These are phyloP conservation scores for Penicillium crustosum DNA, from an alignment of 2,329 filamentous ascomycete species.

Conservation along the genomic window DNA sequence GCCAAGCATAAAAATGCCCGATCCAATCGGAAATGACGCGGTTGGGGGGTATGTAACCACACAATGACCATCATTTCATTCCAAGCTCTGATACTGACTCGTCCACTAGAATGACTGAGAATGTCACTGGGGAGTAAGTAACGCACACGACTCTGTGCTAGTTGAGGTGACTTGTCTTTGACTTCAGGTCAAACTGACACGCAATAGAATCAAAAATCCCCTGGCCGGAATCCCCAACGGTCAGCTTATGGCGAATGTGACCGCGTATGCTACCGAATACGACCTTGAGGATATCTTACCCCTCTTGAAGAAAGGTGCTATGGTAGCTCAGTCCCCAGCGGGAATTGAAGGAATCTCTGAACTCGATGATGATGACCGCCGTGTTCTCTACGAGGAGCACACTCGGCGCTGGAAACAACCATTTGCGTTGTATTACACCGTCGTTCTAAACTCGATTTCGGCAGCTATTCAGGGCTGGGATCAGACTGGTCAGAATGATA, in stretches of 20 bases:
- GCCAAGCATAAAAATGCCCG: conserved; percentile 1
- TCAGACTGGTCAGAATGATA: conserved; percentile 38
- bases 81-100: background rate
- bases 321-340: conserved; percentile 69
- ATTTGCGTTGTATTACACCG: conserved; percentile 50
- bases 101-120: conserved; percentile 16
- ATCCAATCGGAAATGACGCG: background rate
- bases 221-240: conserved; percentile 15
- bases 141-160: background rate
- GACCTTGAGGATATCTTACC: conserved; percentile 57
- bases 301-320: conserved; percentile 53
- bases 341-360: conserved; percentile 63
- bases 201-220: conserved; percentile 20
- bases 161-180: background rate
- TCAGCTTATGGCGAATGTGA: conserved; percentile 16
- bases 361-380: conserved; percentile 54
- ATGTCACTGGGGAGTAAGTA: conserved; percentile 22
- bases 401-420: conserved; percentile 51
- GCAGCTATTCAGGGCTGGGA: conserved; percentile 55
- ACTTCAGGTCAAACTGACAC: background rate
- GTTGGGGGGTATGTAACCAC: conserved; percentile 11
- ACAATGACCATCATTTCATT: background rate
- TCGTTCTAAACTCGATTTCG: conserved; percentile 51
- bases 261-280: conserved; percentile 51
- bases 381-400: conserved; percentile 45